phyloP scores from a whole-genome alignment of 2,329 filamentous ascomycete genomes.

The Beauveria sp. region DNA sequence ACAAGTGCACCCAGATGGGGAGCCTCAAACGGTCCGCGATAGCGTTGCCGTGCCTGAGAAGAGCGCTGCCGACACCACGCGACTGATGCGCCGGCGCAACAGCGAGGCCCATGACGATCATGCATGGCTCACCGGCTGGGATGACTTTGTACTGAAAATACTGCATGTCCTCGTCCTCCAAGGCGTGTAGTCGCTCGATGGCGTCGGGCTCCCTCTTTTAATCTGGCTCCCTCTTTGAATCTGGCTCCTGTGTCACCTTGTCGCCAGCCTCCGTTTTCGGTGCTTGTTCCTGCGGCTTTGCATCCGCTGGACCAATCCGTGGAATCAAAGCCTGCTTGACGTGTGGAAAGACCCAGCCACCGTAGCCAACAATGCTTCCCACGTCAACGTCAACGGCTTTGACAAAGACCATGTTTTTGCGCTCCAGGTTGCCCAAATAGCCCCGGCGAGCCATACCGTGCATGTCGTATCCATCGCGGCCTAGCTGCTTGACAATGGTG shows the following conservation, averaged over 20 bases:
- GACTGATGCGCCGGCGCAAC: slow-evolving; percentile 11
- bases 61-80: slow-evolving; percentile 8
- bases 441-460: slow-evolving; percentile 5
- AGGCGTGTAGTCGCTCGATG: slow-evolving; percentile 9
- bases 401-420: slow-evolving; percentile 9
- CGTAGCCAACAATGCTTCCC: slow-evolving; percentile 10
- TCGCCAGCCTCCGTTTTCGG: neutral
- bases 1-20: slow-evolving; percentile 11
- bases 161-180: slow-evolving; percentile 12
- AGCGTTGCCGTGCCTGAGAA: slow-evolving; percentile 9
- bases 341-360: slow-evolving; percentile 10
- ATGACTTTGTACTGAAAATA: slow-evolving; percentile 8
- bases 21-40: slow-evolving; percentile 9
- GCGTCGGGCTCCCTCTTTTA: neutral
- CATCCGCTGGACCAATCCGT: neutral
- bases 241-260: neutral
- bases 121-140: slow-evolving; percentile 10
- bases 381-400: slow-evolving; percentile 11
- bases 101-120: slow-evolving; percentile 10
- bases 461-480: slow-evolving; percentile 13
- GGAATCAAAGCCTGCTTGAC: slow-evolving; percentile 5
- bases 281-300: neutral
- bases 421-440: slow-evolving; percentile 5
- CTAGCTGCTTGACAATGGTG: slow-evolving; percentile 13
- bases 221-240: neutral